Base-by-base conservation (phyloP, 2,329 filamentous ascomycete species). In the Pyrenochaeta sp. region DNA sequence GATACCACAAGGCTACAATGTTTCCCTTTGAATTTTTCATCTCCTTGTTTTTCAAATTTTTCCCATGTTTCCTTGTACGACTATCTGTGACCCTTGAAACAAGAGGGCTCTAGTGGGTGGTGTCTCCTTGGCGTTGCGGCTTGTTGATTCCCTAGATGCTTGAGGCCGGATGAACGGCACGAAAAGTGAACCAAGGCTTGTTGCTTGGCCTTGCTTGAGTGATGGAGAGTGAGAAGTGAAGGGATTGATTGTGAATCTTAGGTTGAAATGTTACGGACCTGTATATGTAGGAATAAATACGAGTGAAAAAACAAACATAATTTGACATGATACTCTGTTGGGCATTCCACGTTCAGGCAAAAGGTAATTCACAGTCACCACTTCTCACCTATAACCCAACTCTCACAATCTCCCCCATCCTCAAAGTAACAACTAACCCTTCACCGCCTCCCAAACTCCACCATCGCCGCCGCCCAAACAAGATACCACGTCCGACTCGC, bases 401-500 rank as follows among this genome's bases (percentile, higher is more conserved):
- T n/a, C n/a, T n/a, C n/a, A n/a, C n/a, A n/a, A n/a, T n/a, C n/a
- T n/a, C n/a, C n/a, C n/a, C n/a, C n/a, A n/a, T n/a, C n/a, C n/a
- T n/a, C n/a, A n/a, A n/a, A n/a, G n/a, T n/a, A n/a, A n/a, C n/a
- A n/a, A n/a, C n/a, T n/a, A n/a, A n/a, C n/a, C n/a, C n/a, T n/a
- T 36, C 42, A 36, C 31, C 33, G 10, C 51, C 45, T 63, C n/a
- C 17, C 52, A 35, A 63, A 50, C 50, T 61, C 62, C 5, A 60
- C 60, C 61, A 73, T 48, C 42, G 55, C 69, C 43, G 66, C 71
- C 36, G 61, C 63, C 63, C 63, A 74, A 12, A 69, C 67, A 20
- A 75, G 46, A 67, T 69, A 74, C 72, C 71, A 76, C 27, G 63
- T 65, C 46, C 69, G 12, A 27, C 50, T 66, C 44, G 91, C 91